A percentile compares a stretch with the other conserved stretches of the same genome.
These are phyloP conservation scores for Epichloe uncinata DNA, from an alignment of 2,329 filamentous ascomycete genomes.

Conservation along the genomic window DNA sequence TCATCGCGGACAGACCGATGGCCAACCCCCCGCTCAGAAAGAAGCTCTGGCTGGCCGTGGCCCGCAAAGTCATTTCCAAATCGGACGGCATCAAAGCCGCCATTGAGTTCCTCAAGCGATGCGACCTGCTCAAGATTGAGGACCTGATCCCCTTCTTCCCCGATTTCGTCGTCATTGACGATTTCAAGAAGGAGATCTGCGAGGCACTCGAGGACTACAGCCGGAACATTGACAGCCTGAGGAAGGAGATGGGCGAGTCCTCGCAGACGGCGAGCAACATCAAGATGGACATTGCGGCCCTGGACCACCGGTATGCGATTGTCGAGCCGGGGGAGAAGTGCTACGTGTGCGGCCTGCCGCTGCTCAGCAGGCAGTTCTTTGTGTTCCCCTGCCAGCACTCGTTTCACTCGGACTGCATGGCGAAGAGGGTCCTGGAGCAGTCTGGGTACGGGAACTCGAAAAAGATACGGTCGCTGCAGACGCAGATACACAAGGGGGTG, in stretches of 20 bases:
- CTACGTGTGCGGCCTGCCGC: constrained; percentile 72
- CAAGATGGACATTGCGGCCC: constrained; percentile 70
- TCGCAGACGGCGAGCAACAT: constrained; percentile 83
- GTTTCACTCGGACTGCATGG: constrained; percentile 91
- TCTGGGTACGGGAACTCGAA: constrained; percentile 62
- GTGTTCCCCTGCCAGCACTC: constrained; percentile 98
- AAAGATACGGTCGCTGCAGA: constrained; percentile 74
- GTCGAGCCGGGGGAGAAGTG: constrained; percentile 94
- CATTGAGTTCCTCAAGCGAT: constrained; percentile 85
- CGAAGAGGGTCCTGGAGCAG: constrained; percentile 71
- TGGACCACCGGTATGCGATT: constrained; percentile 86
- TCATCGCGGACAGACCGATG: constrained; percentile 76
- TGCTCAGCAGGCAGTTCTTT: constrained; percentile 88
- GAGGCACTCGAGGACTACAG: constrained; percentile 85
- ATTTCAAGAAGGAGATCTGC: constrained; percentile 98
- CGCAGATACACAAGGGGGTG: constrained; percentile 65
- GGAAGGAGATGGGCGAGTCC: constrained; percentile 91
- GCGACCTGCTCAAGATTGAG: constrained; percentile 85
- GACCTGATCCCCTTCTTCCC: constrained; percentile 97
- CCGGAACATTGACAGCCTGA: constrained; percentile 75
- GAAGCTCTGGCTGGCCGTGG: constrained; percentile 89
- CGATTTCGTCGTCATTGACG: constrained; percentile 95
- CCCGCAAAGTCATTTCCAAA: constrained; percentile 82
- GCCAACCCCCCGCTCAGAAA: constrained; percentile 72
- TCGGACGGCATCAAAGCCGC: constrained; percentile 81